Evolutionary conservation across 305 asterid species (phyloP).

Genomic region (Striga hermonthica): DNA sequence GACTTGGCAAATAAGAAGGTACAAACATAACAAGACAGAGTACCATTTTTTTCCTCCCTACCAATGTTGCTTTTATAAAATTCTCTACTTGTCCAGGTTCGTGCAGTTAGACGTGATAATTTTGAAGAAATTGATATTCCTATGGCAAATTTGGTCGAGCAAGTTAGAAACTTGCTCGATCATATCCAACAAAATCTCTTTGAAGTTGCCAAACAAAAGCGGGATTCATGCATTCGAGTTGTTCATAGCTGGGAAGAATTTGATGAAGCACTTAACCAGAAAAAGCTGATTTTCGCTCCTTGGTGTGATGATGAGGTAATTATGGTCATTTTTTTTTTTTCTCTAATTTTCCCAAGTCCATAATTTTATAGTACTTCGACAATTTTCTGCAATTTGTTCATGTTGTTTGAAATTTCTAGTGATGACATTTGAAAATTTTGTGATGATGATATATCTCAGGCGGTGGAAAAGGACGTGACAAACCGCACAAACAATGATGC

Average conservation of each 20-base stretch:
- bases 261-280: slow-evolving; percentile 57
- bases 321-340: not conserved
- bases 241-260: slow-evolving; percentile 78
- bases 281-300: slow-evolving; percentile 83
- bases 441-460: slow-evolving; percentile 47
- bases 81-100: slow-evolving; percentile 44
- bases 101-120: slow-evolving; percentile 81
- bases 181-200: slow-evolving; percentile 58
- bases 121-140: slow-evolving; percentile 67
- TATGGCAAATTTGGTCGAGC: slow-evolving; percentile 53
- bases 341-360: not conserved
- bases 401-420: too few relatives aligned
- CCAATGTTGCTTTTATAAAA: not conserved
- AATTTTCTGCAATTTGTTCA: too few relatives aligned
- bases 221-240: slow-evolving; percentile 68
- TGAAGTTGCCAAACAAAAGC: slow-evolving; percentile 64
- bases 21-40: not conserved
- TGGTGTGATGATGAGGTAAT: slow-evolving; percentile 81
- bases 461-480: slow-evolving; percentile 85
- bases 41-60: not conserved
- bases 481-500: slow-evolving; percentile 86
- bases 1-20: slow-evolving; percentile 78
- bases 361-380: not conserved
- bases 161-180: slow-evolving; percentile 47
- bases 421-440: too few relatives aligned